Conservation (phyloP, 1,284 basidiomycete species). For the Boletus austroedulis region DNA sequence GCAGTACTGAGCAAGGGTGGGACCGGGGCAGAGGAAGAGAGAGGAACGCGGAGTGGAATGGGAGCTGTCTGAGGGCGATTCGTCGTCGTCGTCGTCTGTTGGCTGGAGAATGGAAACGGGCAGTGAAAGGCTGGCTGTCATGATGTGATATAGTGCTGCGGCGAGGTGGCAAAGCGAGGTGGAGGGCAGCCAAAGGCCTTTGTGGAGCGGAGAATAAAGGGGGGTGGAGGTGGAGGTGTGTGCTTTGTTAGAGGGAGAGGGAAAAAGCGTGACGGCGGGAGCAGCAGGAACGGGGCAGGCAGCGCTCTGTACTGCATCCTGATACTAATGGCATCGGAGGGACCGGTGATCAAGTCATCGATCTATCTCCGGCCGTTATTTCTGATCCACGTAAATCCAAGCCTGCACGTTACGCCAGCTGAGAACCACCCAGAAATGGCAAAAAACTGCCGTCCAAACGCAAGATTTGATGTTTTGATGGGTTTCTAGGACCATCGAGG, state of each 20-base stretch:
- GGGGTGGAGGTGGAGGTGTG: constrained; percentile 9
- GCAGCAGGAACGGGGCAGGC: constrained; percentile 1
- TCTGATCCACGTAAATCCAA: neutral
- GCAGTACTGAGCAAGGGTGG: neutral
- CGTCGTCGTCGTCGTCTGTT: constrained; percentile 19
- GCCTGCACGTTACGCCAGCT: no score
- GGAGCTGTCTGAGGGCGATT: constrained; percentile 10
- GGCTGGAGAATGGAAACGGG: constrained; percentile 13
- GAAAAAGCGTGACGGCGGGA: neutral
- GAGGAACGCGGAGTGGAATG: constrained; percentile 29
- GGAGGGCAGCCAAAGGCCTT: constrained; percentile 23
- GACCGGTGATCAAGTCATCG: constrained; percentile 8
- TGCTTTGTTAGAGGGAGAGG: constrained; percentile 4
- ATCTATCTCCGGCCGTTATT: constrained; percentile 3
- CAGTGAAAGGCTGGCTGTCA: constrained; percentile 13
- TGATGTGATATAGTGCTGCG: constrained; percentile 19
- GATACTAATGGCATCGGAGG: constrained; percentile 21
- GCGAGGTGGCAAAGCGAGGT: constrained; percentile 23
- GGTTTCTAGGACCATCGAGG: no score
- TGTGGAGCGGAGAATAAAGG: constrained; percentile 24
- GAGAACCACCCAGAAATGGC: no score
- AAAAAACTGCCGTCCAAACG: no score
- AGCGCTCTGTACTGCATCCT: constrained; percentile 15
- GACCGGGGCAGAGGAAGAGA: constrained; percentile 8
- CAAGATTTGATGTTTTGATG: no score